A percentile compares a stretch with the other conserved stretches of the same genome.
These are phyloP conservation scores for Phaeophleospora eucalypticola DNA, from an alignment of 2,329 filamentous ascomycete species.

Conservation along the genomic window DNA sequence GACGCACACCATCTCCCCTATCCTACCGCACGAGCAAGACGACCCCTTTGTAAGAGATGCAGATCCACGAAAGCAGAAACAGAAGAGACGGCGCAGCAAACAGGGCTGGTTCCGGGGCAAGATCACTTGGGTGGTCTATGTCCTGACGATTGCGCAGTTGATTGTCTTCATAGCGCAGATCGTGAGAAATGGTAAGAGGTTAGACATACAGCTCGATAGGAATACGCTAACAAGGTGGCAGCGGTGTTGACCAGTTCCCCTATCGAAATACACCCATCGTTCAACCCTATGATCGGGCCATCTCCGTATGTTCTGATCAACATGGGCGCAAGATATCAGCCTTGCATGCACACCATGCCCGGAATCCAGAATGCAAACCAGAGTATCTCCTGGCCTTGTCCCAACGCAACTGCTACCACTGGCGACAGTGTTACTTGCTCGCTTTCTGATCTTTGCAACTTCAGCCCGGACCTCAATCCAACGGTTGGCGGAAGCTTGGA, in stretches of 20 bases:
- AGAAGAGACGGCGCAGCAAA: conserved; percentile 28
- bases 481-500: conserved; percentile 46
- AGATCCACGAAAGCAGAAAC: conserved; percentile 25
- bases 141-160: conserved; percentile 71
- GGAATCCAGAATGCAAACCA: conserved; percentile 52
- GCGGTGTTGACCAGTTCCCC: conserved; percentile 72
- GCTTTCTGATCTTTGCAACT: conserved; percentile 78
- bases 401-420: conserved; percentile 64
- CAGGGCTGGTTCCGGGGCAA: conserved; percentile 55
- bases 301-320: conserved; percentile 88
- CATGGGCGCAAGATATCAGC: conserved; percentile 88
- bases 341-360: conserved; percentile 86
- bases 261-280: conserved; percentile 73
- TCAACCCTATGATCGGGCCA: conserved; percentile 97
- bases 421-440: conserved; percentile 59
- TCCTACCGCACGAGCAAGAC: conserved; percentile 38
- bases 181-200: conserved; percentile 73
- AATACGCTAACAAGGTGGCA: conserved; percentile 33
- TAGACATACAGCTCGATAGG: background rate
- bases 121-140: conserved; percentile 76
- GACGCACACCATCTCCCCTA: conserved; percentile 33
- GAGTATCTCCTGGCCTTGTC: conserved; percentile 68
- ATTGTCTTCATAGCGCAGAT: conserved; percentile 86
- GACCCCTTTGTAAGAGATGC: conserved; percentile 37
- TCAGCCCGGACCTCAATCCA: conserved; percentile 69